Conservation (phyloP, 2,329 filamentous ascomycete genomes). For the Penicillium digitatum region DNA sequence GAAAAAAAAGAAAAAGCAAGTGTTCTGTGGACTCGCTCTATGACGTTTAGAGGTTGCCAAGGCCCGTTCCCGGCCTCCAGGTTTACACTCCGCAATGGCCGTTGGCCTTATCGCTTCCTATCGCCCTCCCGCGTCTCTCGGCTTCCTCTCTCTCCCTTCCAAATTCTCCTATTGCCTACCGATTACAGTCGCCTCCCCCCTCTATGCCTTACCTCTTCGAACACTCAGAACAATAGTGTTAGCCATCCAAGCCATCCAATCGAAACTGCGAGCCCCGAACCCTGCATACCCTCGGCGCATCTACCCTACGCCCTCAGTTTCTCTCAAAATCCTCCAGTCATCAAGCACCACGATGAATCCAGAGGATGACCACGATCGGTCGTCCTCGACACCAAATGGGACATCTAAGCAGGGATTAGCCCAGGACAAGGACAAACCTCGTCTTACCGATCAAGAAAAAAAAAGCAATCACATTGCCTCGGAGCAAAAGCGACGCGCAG, state of each 20-base stretch:
- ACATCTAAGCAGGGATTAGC: conserved; percentile 27
- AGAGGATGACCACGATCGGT: conserved; percentile 32
- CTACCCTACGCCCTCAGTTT: conserved; percentile 23
- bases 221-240: background rate
- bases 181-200: background rate
- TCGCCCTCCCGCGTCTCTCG: conserved; percentile 17
- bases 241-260: background rate
- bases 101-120: conserved; percentile 19
- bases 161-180: conserved; percentile 1
- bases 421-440: conserved; percentile 53
- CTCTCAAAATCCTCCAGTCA: conserved; percentile 15
- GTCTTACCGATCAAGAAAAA: conserved; percentile 66
- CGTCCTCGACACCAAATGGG: conserved; percentile 33
- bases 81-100: conserved; percentile 23
- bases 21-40: conserved; percentile 21
- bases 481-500: conserved; percentile 61
- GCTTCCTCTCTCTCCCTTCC: conserved; percentile 1
- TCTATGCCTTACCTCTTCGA: background rate
- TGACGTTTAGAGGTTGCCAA: conserved; percentile 26
- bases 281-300: background rate
- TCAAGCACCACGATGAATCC: conserved; percentile 21
- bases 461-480: conserved; percentile 70
- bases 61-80: conserved; percentile 10
- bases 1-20: conserved; percentile 5
- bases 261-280: background rate